These are phyloP conservation scores for Lasiosphaeria ovina DNA, from an alignment of 495 filamentous ascomycete genomes.

Conservation along the genomic window DNA sequence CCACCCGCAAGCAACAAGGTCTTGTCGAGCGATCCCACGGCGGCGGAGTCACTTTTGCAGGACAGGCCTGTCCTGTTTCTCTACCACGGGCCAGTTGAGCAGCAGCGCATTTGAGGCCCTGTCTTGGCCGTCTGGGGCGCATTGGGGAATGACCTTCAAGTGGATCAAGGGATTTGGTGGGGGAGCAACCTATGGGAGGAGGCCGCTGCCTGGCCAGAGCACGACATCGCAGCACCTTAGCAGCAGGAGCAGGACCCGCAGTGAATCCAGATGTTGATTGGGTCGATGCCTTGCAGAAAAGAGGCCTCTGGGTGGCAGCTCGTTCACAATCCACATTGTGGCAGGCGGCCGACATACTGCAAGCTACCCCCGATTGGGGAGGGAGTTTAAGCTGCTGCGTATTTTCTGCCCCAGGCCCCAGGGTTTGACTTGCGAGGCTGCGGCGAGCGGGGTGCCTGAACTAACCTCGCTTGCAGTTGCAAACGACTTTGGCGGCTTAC, in stretches of 20 bases:
- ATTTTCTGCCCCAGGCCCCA: background rate
- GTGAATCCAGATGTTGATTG: background rate
- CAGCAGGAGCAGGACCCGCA: background rate
- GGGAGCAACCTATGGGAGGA: too few relatives aligned
- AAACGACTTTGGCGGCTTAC: too few relatives aligned
- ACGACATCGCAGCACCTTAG: background rate
- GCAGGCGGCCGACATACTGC: background rate
- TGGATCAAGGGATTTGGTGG: background rate
- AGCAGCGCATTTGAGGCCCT: too few relatives aligned
- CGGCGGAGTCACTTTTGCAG: background rate
- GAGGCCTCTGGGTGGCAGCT: background rate
- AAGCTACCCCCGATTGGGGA: background rate
- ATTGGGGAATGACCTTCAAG: background rate
- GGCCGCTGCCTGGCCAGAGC: background rate
- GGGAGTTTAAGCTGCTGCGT: constrained; percentile 2
- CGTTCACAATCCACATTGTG: background rate
- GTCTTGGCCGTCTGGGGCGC: background rate
- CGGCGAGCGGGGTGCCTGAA: background rate
- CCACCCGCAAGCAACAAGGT: background rate
- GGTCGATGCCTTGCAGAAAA: constrained; percentile 1
- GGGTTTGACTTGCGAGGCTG: background rate
- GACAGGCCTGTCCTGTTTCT: background rate
- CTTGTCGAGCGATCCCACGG: background rate
- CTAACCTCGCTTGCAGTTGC: background rate
- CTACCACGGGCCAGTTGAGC: too few relatives aligned